Base-by-base conservation (phyloP, 768 basidiomycete genomes). In the Podaxis carcinomalis region DNA sequence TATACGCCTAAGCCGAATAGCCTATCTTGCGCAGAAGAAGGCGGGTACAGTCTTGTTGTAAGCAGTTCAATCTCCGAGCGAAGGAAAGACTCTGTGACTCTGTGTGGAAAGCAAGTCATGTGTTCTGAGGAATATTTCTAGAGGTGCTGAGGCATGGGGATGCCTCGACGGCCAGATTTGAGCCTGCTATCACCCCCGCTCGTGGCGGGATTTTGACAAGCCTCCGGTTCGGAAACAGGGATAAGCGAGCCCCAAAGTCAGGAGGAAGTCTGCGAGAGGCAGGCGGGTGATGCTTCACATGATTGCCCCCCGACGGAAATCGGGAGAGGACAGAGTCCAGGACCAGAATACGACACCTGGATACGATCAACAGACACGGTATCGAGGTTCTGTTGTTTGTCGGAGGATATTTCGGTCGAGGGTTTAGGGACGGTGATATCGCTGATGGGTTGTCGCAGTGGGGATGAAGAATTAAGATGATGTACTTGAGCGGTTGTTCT, bases 361-460 rank as follows among this genome's bases (percentile, higher is more conserved):
- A 58, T n/a, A 58, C 57, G 57, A 58, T 58, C 57, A 58, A 51
- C 13, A 39, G 11, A 21, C n/a, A 36, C 39, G 32, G n/a, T 25
- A 36, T 39, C 35, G 56, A 25, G 56, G 56, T 16, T 28, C 42
- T 44, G 42, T 44, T 44, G 49, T 28, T 36, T n/a, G n/a, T 54
- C 37, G 32, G 21, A n/a, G 27, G 36, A 51, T 58, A 58, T 58
- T 58, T 58, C 49, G 23, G 57, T 49, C 32, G 32, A 35, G 47
- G 5, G 47, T 7, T 44, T 1, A 27, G 32, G n/a, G 47, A 58
- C 57, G 57, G 57, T 49, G 57, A 58, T 58, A 58, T 58, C 57
- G 57, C 57, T 51, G 57, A 58, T 58, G 57, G 32, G 19, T 28
- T 37, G 49, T 50, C 36, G 36, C 9, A 23, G 11, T 21, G 19